These are phyloP conservation scores for Aspergillus saccharolyticus DNA, from an alignment of 495 filamentous ascomycete species.

Conservation along the genomic window DNA sequence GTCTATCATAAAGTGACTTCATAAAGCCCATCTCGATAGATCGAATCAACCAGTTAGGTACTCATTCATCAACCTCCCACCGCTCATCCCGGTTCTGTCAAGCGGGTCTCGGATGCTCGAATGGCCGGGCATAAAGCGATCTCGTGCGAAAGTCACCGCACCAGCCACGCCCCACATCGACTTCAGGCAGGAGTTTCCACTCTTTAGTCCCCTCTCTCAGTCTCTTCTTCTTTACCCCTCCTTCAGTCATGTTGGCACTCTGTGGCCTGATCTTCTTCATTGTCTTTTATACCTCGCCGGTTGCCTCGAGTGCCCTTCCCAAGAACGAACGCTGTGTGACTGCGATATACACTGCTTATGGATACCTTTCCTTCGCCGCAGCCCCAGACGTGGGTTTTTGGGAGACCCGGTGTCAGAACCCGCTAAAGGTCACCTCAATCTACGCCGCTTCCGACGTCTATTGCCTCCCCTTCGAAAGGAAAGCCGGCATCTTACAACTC, in stretches of 20 bases:
- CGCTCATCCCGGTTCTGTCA: not conserved
- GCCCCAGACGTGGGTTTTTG: slow-evolving; percentile 21
- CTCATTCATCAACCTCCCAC: no score
- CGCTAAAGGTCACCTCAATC: slow-evolving; percentile 32
- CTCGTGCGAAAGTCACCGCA: not conserved
- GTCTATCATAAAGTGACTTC: no score
- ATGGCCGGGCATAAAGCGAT: not conserved
- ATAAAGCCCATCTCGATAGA: no score
- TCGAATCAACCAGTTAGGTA: no score
- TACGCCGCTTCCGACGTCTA: slow-evolving; percentile 35
- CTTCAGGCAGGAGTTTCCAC: not conserved
- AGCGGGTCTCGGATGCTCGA: not conserved
- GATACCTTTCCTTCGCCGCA: slow-evolving; percentile 35
- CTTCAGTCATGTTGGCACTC: not conserved
- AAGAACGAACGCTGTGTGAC: slow-evolving; percentile 35
- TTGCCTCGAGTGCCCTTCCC: slow-evolving; percentile 10
- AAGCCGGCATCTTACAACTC: slow-evolving; percentile 24
- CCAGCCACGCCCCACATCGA: not conserved
- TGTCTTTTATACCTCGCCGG: not conserved
- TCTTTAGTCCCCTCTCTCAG: not conserved
- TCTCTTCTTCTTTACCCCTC: not conserved
- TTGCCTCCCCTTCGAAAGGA: slow-evolving; percentile 25
- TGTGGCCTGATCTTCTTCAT: not conserved
- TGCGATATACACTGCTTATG: slow-evolving; percentile 31
- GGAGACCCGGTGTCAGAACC: slow-evolving; percentile 31